phyloP scores from a whole-genome alignment of 2,329 filamentous ascomycete species.

The Penicillium sumatraense region DNA sequence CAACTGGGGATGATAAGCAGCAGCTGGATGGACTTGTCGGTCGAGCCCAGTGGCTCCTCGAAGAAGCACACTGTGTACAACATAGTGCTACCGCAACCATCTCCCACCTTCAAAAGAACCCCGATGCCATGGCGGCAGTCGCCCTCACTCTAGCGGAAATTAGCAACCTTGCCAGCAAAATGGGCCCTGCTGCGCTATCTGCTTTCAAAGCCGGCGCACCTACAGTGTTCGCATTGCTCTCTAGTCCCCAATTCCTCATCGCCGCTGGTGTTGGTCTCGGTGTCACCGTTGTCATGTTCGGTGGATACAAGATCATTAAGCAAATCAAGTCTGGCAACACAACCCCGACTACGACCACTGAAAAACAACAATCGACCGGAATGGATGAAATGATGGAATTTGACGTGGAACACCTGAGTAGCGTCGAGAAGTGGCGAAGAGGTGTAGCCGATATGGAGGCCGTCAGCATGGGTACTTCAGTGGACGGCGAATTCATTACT shows the following conservation, averaged over 20 bases:
- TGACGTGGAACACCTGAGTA: constrained; percentile 54
- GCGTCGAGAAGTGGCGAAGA: constrained; percentile 66
- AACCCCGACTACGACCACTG: constrained; percentile 6
- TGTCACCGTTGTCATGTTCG: constrained; percentile 93
- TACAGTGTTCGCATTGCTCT: constrained; percentile 81
- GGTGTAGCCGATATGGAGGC: constrained; percentile 65
- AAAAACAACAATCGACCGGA: constrained; percentile 30
- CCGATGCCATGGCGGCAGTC: constrained; percentile 91
- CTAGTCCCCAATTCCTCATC: constrained; percentile 92
- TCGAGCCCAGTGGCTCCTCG: constrained; percentile 75
- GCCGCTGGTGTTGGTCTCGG: constrained; percentile 86
- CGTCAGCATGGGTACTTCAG: constrained; percentile 60
- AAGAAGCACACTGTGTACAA: constrained; percentile 87
- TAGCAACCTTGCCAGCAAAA: constrained; percentile 77
- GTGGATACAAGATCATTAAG: constrained; percentile 97
- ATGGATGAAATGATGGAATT: constrained; percentile 64
- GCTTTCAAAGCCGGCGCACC: constrained; percentile 81
- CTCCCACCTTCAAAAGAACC: constrained; percentile 76
- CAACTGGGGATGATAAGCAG: constrained; percentile 58
- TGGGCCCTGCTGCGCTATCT: constrained; percentile 78
- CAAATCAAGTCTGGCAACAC: constrained; percentile 61
- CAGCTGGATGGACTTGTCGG: constrained; percentile 68
- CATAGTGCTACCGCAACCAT: constrained; percentile 84
- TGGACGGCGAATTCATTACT: constrained; percentile 70
- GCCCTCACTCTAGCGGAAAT: constrained; percentile 92